phyloP scores from a whole-genome alignment of 441 rosid genomes.

The Croton laevigatus region DNA sequence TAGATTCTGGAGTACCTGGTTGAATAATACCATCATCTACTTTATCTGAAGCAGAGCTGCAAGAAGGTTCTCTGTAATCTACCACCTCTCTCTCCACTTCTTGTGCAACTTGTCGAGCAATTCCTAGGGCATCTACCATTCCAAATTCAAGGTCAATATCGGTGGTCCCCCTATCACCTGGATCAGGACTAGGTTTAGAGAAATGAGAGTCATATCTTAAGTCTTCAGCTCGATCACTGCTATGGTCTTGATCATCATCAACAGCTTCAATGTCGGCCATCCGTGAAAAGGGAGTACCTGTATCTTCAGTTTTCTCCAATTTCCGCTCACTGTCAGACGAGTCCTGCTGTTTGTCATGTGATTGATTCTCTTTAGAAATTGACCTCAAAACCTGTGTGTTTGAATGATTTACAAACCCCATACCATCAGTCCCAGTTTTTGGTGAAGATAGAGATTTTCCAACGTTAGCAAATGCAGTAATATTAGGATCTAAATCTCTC shows the following conservation, averaged over 20 bases:
- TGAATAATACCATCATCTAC: slow-evolving; percentile 39
- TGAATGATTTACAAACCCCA: slow-evolving; percentile 30
- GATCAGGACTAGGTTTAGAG: slow-evolving; percentile 47
- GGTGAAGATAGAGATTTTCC: slow-evolving; percentile 36
- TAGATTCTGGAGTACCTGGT: slow-evolving; percentile 50
- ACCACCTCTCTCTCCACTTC: slow-evolving; percentile 87
- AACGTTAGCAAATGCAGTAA: slow-evolving; percentile 26
- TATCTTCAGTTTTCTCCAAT: slow-evolving; percentile 33
- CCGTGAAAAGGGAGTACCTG: slow-evolving; percentile 32
- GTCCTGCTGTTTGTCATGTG: slow-evolving; percentile 38
- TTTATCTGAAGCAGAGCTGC: slow-evolving; percentile 62
- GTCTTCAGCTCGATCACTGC: slow-evolving; percentile 37
- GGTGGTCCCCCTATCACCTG: slow-evolving; percentile 41
- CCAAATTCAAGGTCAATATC: slow-evolving; percentile 67
- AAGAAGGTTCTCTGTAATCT: slow-evolving; percentile 57
- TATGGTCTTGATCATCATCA: slow-evolving; percentile 40
- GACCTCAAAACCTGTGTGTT: slow-evolving; percentile 29
- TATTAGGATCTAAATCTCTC: slow-evolving; percentile 22
- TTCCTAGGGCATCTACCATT: slow-evolving; percentile 82
- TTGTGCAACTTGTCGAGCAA: slow-evolving; percentile 90
- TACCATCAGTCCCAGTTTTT: slow-evolving; percentile 29
- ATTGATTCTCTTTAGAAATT: slow-evolving; percentile 31
- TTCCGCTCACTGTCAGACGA: slow-evolving; percentile 38
- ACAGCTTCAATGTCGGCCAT: slow-evolving; percentile 35
- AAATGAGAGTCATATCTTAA: slow-evolving; percentile 38